Base-by-base conservation (phyloP, 1,284 basidiomycete genomes). In the Tylopilus sp. region DNA sequence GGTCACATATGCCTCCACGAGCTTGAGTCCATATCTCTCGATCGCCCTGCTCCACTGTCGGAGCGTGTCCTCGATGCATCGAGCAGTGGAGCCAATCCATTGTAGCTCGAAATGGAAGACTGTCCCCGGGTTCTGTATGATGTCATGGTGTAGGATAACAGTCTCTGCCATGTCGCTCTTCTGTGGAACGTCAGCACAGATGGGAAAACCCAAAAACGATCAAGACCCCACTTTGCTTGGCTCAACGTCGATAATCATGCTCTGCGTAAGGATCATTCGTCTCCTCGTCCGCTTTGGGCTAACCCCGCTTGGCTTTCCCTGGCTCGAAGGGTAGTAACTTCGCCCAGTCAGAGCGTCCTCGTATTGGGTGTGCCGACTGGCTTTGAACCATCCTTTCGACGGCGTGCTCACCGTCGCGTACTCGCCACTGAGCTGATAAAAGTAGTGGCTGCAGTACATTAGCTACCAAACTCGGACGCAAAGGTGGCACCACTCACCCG, bases 61-160 rank as follows among this genome's bases (percentile, higher is more conserved):
- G 10, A 98, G 77, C 33, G 88, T 77, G 58, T 97, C 93, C 56
- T 99, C 96, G 51, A 99, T 90, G 55, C 89, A 87, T n/a, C 91
- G 83, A n/a, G 93, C 91, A 0, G 93, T 95, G 0, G 94, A 92
- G 9, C 93, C 94, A 21, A 98, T 86, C 96, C 97, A 99, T 58
- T 98, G 93, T 36, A 99, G 76, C 68, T 99, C 95, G 61, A 97
- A 92, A 69, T 97, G 93, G 71, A 95, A 95, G 48, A 91, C 92
- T 35, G 88, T 95, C 15, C 77, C 79, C 0, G 91, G 87, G 62
- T 96, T 96, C 68, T 97, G 93, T 44, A 94, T 89, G 50, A 95
- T 83, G 67, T 97, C 94, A 63, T 93, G 84, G 63, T 97, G 93
- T 26, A 96, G 74, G 33, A 94, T 77, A 21, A 92, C 89, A 5